Base-by-base conservation (phyloP, 1,284 basidiomycete genomes). In the Porogramme epimiltina region DNA sequence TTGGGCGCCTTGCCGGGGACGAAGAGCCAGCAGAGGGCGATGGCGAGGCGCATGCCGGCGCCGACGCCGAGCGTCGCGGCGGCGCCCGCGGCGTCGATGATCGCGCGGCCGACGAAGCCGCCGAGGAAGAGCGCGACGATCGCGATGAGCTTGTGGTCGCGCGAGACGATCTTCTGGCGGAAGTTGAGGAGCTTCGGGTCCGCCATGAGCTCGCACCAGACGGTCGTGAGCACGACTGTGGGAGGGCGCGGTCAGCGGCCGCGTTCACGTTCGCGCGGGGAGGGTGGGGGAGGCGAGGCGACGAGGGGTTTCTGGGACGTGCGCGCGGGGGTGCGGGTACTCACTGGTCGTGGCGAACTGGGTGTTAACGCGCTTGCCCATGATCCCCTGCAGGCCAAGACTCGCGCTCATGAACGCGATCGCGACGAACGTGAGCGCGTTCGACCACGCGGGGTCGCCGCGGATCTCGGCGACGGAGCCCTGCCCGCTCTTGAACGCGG, bases 161-260 rank as follows among this genome's bases (percentile, higher is more conserved):
- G 83, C 2, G 84, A 76, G 25, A 70, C 71, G 54, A 88, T 76
- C 50, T 76, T 71, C 31, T 75, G 68, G 37, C 75, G 74, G 40
- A 82, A 41, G 28, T 70, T 71, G 75, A 85, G 88, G 9, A 94
- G 76, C 41, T 81, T 73, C 0, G 91, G 90, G 66, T 93, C 90
- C 45, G 85, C 84, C 75, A 90, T 79, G 47, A 94, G 81, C 68
- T 94, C 90, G 51, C 91, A 89, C 91, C 91, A 94, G 19, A 91
- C 84, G 8, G 90, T 91, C 5, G 89, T 92, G 19, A 91, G 74
- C 42, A 85, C 82, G 49, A 85, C 84, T 82, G 56, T 19, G 36
- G 20, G 25, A 16, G 24, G 34, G 10, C 10, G 38, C 28, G 16
- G 42, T 48, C 25, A 48, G 51, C 51, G 13, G 43, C 39, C n/a